Conservation (phyloP, 225 moss, liverwort and hornwort species). For the Bryoerythrophyllum caledonicum region DNA sequence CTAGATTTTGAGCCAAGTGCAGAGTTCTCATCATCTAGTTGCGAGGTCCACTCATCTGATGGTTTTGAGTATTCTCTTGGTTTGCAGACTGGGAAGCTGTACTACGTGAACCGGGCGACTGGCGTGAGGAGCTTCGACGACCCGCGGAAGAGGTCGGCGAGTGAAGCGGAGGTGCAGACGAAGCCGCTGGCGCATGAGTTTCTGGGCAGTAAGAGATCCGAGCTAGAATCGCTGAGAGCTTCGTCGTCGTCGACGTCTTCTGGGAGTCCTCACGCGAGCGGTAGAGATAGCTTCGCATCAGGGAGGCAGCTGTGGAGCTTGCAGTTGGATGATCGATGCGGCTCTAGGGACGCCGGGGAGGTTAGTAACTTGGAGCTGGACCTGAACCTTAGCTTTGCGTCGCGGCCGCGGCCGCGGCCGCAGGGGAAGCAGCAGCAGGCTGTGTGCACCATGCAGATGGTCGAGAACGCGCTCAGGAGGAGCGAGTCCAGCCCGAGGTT, state of each 20-base stretch:
- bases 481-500: background rate
- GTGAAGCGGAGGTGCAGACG: background rate
- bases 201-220: conserved; percentile 55
- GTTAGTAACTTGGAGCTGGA: conserved; percentile 30
- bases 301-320: conserved; percentile 33
- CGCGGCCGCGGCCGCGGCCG: too few species aligned
- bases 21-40: too few species aligned
- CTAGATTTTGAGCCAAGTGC: background rate
- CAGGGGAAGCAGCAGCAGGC: conserved; percentile 8
- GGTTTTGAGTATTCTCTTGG: background rate
- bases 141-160: conserved; percentile 29
- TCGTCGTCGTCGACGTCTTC: conserved; percentile 20
- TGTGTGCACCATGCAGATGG: conserved; percentile 55
- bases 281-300: background rate
- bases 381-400: conserved; percentile 28
- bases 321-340: conserved; percentile 12
- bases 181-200: conserved; percentile 50
- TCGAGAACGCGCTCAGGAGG: conserved; percentile 35
- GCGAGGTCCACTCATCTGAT: background rate
- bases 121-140: conserved; percentile 41
- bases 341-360: background rate
- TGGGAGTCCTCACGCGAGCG: conserved; percentile 21
- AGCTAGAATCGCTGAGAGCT: conserved; percentile 30
- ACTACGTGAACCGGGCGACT: conserved; percentile 43
- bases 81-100: conserved; percentile 54